Evolutionary conservation across 2,329 filamentous ascomycete genomes (phyloP), one percentile per base, ranked within the genome.

Genomic region (Alternaria novae-zelandiae): DNA sequence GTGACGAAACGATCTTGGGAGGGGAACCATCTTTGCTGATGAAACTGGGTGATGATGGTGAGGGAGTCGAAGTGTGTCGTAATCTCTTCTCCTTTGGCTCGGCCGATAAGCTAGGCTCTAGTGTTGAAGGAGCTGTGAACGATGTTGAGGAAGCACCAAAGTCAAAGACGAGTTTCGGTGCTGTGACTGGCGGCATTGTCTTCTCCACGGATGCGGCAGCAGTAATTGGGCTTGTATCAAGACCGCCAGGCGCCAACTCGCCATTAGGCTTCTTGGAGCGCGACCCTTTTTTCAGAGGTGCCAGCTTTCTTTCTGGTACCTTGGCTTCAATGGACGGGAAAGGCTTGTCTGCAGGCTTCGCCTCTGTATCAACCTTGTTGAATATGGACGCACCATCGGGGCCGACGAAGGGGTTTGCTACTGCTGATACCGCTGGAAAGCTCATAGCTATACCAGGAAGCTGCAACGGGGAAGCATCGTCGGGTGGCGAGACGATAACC

Each of bases 161-260:
- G 36, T 41, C n/a, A 0, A 41, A 41, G 36, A 41, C 3, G 1
- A 17, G 36, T 2, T 41, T 17, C 0, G n/a, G 8, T 41, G 36
- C 36, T 41, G 36, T 0, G 36, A 0, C n/a, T 0, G n/a, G 15
- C 1, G 36, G 0, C 9, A 41, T 5, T 2, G 3, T 10, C n/a
- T 41, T 41, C n/a, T 36, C 32, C 15, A 0, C 36, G 0, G n/a
- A 17, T 10, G 8, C 15, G 36, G 36, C 0, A 17, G 0, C 36
- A 6, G 4, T 0, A 5, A 17, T 41, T 10, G 36, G 36, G 36
- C 1, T 41, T 41, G 36, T 0, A 41, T 0, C 36, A 41, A 41
- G 36, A 41, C 9, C 8, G 15, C 15, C 36, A 41, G 36, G 15
- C n/a, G 36, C 26, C 11, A 12, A 45, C 0, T 5, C 17, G 6